Percentiles rank a stretch among this genome's conserved stretches.
phyloP scores from a whole-genome alignment of 108 stramenopile species.

The Aureococcus anophagefferens region DNA sequence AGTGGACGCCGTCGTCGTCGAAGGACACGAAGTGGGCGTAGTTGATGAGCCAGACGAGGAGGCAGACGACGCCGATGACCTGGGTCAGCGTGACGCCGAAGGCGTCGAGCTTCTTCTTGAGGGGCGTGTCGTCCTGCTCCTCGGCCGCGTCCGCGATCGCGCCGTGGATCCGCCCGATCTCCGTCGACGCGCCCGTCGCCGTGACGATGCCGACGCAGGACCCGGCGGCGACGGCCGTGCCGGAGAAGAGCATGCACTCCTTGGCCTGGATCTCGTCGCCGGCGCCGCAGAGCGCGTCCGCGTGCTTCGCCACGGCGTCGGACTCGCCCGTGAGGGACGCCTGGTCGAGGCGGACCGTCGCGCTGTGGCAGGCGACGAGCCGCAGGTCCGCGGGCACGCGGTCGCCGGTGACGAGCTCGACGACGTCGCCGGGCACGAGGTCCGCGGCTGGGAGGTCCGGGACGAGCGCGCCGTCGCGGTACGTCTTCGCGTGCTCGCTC shows the following conservation, averaged over 20 bases:
- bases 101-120: constrained; percentile 84
- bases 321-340: constrained; percentile 70
- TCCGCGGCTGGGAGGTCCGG: constrained; percentile 30
- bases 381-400: constrained; percentile 88
- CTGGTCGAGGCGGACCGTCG: constrained; percentile 60
- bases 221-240: constrained; percentile 83
- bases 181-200: constrained; percentile 79
- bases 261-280: constrained; percentile 45
- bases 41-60: constrained; percentile 69
- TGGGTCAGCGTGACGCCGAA: constrained; percentile 79
- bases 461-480: constrained; percentile 51
- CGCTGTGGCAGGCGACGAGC: constrained; percentile 43
- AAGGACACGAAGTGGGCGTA: constrained; percentile 86
- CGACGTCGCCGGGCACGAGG: constrained; percentile 91
- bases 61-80: constrained; percentile 83
- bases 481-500: constrained; percentile 58
- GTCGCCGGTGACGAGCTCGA: constrained; percentile 78
- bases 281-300: constrained; percentile 18
- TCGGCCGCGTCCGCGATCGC: constrained; percentile 60
- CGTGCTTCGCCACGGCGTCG: constrained; percentile 56
- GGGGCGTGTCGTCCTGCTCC: constrained; percentile 75
- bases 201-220: constrained; percentile 75
- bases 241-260: constrained; percentile 81
- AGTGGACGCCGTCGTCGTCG: constrained; percentile 7
- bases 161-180: constrained; percentile 87